Conservation (phyloP, 805 yeast species). For the Suhomyces tanzawaensis region DNA sequence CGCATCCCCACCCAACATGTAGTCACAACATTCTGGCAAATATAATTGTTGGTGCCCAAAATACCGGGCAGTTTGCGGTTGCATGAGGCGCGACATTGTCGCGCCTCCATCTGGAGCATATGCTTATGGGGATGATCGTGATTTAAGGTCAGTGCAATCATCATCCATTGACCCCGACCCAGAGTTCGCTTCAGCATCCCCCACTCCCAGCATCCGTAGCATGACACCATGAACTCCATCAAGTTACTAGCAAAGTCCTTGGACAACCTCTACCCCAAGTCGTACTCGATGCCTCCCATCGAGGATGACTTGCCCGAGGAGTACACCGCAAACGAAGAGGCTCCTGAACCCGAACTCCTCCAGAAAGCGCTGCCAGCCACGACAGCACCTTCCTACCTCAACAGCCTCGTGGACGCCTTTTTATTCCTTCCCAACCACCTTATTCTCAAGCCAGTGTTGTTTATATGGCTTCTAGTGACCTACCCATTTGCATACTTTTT, state of each 20-base stretch:
- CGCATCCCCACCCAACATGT: neutral
- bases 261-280: slow-evolving; percentile 24
- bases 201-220: neutral
- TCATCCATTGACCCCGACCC: neutral
- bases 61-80: neutral
- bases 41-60: neutral
- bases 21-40: neutral
- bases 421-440: slow-evolving; percentile 50
- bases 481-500: slow-evolving; percentile 53
- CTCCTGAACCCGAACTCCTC: neutral
- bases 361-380: neutral
- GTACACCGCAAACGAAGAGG: slow-evolving; percentile 1
- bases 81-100: neutral
- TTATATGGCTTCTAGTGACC: slow-evolving; percentile 50
- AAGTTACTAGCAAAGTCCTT: slow-evolving; percentile 33
- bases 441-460: slow-evolving; percentile 50
- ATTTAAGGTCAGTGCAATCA: too few species aligned
- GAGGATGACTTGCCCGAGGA: slow-evolving; percentile 10
- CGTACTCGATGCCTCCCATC: slow-evolving; percentile 7
- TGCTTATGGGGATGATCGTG: slow-evolving; percentile 1
- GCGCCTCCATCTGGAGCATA: slow-evolving; percentile 1
- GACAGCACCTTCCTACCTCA: neutral
- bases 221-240: slow-evolving; percentile 31
- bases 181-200: neutral
- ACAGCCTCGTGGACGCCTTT: slow-evolving; percentile 19